Evolutionary conservation across 768 basidiomycete genomes (phyloP).

Genomic region (Lepiota brunneoincarnata): DNA sequence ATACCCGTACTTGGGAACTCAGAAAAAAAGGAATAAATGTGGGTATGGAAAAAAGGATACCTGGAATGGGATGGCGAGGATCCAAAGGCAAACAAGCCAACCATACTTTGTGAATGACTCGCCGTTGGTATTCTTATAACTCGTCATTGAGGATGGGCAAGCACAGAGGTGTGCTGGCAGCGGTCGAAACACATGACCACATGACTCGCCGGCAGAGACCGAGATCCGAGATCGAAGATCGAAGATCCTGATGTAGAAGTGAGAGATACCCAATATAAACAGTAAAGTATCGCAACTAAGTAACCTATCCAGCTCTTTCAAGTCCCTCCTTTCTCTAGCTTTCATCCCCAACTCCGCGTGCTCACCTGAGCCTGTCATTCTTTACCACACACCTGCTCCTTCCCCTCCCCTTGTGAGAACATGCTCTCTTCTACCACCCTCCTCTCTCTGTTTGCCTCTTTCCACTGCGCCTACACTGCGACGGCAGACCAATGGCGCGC

Average conservation of each 20-base stretch:
- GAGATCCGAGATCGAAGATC: too few relatives aligned
- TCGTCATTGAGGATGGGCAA: slow-evolving; percentile 12
- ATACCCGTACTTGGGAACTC: slow-evolving; percentile 69
- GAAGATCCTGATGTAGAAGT: too few relatives aligned
- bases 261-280: too few relatives aligned
- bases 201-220: too few relatives aligned
- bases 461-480: slow-evolving; percentile 44
- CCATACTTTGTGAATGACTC: slow-evolving; percentile 57
- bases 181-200: neutral
- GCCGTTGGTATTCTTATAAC: slow-evolving; percentile 10
- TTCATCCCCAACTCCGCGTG: slow-evolving; percentile 7
- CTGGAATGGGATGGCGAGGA: slow-evolving; percentile 61
- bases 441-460: slow-evolving; percentile 13
- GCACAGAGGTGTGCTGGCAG: too few relatives aligned
- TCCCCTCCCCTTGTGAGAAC: slow-evolving; percentile 22
- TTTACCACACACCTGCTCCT: slow-evolving; percentile 21
- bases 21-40: neutral
- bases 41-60: slow-evolving; percentile 26
- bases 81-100: slow-evolving; percentile 65
- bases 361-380: slow-evolving; percentile 12
- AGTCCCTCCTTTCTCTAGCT: neutral
- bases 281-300: neutral
- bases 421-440: slow-evolving; percentile 20
- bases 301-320: neutral
- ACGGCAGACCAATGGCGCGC: slow-evolving; percentile 74